Evolutionary conservation across 495 filamentous ascomycete genomes (phyloP).

Genomic region (Hypoxylon lienhwacheense): DNA sequence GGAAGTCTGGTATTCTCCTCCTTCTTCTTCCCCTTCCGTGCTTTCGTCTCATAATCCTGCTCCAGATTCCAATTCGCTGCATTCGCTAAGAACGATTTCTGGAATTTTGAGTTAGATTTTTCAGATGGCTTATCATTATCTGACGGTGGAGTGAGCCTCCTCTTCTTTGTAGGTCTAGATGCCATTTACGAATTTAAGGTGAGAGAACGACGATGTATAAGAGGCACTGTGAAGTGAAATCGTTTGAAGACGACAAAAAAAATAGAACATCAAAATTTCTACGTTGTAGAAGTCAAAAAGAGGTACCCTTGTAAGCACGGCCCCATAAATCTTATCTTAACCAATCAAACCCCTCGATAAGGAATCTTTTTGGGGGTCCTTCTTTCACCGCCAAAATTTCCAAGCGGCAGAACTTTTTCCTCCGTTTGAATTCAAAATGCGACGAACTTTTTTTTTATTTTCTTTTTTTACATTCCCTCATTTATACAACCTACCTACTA

Average conservation of each 20-base stretch:
- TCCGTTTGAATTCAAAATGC: slow-evolving; percentile 22
- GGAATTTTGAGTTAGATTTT: slow-evolving; percentile 37
- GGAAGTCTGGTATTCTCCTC: slow-evolving; percentile 74
- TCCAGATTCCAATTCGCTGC: slow-evolving; percentile 78
- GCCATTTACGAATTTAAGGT: slow-evolving; percentile 35
- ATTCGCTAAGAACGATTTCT: slow-evolving; percentile 51
- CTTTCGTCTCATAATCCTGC: slow-evolving; percentile 82
- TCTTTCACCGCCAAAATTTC: slow-evolving; percentile 33
- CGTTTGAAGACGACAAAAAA: too few relatives aligned
- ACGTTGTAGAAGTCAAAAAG: too few relatives aligned
- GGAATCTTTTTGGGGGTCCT: slow-evolving; percentile 26
- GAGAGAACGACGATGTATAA: slow-evolving; percentile 1
- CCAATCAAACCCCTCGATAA: too few relatives aligned
- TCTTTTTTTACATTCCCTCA: slow-evolving; percentile 26
- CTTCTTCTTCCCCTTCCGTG: slow-evolving; percentile 72
- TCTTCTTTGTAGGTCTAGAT: slow-evolving; percentile 48
- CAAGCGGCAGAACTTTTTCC: slow-evolving; percentile 35
- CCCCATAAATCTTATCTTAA: background rate
- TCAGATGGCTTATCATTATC: slow-evolving; percentile 37
- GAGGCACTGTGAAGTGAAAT: too few relatives aligned
- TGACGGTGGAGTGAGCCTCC: slow-evolving; percentile 47
- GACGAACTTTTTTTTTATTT: too few relatives aligned
- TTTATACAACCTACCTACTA: slow-evolving; percentile 5
- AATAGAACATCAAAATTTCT: too few relatives aligned
- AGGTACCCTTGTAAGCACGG: slow-evolving; percentile 4